A percentile compares a stretch with the other conserved stretches of the same genome.
Evolutionary conservation across 768 basidiomycete species (phyloP).

Genomic region (Leccinum imitatum): DNA sequence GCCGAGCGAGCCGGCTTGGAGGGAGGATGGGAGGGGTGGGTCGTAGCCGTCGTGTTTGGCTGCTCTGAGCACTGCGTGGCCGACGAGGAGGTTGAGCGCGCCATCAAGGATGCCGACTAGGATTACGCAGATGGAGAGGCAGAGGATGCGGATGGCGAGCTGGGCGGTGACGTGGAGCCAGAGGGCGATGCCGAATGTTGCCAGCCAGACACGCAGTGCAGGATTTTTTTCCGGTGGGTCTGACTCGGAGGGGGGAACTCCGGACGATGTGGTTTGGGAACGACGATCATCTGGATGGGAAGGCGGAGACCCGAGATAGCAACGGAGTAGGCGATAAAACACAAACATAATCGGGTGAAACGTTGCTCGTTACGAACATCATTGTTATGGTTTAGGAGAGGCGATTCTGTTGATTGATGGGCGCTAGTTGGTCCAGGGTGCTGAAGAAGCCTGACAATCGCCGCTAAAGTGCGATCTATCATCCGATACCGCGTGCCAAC

Average conservation of each 20-base stretch:
- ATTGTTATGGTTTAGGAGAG: not conserved
- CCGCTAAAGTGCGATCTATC: not conserved
- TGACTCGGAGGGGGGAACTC: not conserved
- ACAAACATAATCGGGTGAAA: slow-evolving; percentile 11
- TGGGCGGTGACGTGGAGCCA: slow-evolving; percentile 11
- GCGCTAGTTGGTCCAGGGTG: not conserved
- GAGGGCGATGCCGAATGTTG: slow-evolving; percentile 11
- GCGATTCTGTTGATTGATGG: not conserved
- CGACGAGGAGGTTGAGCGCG: slow-evolving; percentile 12
- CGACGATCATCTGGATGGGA: not conserved
- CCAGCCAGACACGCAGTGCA: slow-evolving; percentile 11
- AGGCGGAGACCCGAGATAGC: not conserved
- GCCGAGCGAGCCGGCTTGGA: slow-evolving; percentile 15
- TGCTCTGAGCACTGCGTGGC: slow-evolving; percentile 14
- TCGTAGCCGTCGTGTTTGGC: slow-evolving; percentile 14
- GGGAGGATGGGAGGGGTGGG: slow-evolving; percentile 3
- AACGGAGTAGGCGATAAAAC: slow-evolving; percentile 10
- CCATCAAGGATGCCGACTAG: slow-evolving; percentile 9
- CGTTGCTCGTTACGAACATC: not conserved
- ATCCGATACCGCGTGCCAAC: not conserved
- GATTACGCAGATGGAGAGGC: slow-evolving; percentile 4
- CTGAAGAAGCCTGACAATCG: not conserved
- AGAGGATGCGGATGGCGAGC: slow-evolving; percentile 10
- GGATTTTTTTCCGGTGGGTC: not conserved
- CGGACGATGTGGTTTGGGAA: not conserved